These are phyloP conservation scores for Mycena citricolor DNA, from an alignment of 1,284 basidiomycete genomes.

Conservation along the genomic window DNA sequence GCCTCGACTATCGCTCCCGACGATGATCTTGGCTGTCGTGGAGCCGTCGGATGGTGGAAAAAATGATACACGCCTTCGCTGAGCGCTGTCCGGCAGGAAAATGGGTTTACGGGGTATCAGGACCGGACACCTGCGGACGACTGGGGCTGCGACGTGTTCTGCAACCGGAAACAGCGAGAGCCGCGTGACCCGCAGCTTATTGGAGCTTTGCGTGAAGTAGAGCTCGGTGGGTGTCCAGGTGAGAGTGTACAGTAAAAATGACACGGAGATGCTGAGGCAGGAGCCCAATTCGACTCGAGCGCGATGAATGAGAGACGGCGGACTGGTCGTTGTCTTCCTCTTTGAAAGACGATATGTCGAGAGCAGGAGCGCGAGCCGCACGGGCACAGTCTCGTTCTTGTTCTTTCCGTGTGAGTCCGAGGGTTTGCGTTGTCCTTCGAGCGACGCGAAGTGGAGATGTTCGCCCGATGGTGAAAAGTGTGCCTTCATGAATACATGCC, in stretches of 20 bases:
- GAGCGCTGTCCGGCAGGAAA: conserved; percentile 26
- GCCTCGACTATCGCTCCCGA: conserved; percentile 24
- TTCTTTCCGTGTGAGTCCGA: neutral
- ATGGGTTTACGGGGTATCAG: conserved; percentile 21
- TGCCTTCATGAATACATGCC: conserved; percentile 29
- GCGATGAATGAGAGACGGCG: conserved; percentile 29
- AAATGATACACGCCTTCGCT: conserved; percentile 23
- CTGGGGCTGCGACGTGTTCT: neutral
- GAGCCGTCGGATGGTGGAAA: conserved; percentile 16
- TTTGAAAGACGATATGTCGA: conserved; percentile 30
- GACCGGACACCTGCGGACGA: conserved; percentile 7
- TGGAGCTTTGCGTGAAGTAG: conserved; percentile 25
- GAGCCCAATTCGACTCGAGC: conserved; percentile 23
- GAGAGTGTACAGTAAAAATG: conserved; percentile 26
- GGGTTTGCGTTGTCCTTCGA: conserved; percentile 26
- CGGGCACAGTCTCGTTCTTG: conserved; percentile 2
- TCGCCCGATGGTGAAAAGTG: conserved; percentile 30
- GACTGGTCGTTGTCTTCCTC: conserved; percentile 24
- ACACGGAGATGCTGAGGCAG: conserved; percentile 14
- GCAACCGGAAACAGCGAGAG: conserved; percentile 22
- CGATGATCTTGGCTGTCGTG: conserved; percentile 14
- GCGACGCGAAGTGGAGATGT: conserved; percentile 30
- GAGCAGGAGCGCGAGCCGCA: conserved; percentile 26
- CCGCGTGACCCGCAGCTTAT: conserved; percentile 22
- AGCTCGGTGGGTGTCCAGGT: conserved; percentile 28